phyloP scores from a whole-genome alignment of 2,329 filamentous ascomycete species.

The Fusarium tuaranense region DNA sequence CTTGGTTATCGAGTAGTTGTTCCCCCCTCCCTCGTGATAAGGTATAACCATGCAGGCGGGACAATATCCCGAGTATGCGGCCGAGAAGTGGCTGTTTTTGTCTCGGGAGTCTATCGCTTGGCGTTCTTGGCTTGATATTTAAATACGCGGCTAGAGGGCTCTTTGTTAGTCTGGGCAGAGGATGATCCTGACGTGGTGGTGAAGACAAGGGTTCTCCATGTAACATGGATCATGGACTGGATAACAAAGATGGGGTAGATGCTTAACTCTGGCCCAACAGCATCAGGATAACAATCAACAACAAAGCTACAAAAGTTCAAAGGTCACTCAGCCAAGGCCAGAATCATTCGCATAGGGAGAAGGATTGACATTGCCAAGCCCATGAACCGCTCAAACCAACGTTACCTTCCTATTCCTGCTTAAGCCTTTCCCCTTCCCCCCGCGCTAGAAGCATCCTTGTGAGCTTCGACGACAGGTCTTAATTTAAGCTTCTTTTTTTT shows the following conservation, averaged over 20 bases:
- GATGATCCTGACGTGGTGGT: neutral
- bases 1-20: constrained; percentile 3
- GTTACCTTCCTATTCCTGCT: constrained; percentile 41
- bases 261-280: neutral
- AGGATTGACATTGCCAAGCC: constrained; percentile 17
- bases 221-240: neutral
- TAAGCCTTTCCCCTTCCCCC: neutral
- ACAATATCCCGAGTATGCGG: constrained; percentile 23
- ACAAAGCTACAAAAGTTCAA: neutral
- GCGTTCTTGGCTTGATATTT: constrained; percentile 11
- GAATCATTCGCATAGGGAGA: neutral
- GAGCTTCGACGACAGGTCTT: constrained; percentile 14
- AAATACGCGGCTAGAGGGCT: constrained; percentile 19
- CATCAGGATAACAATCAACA: neutral
- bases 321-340: neutral
- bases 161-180: constrained; percentile 35
- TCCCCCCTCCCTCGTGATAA: constrained; percentile 33
- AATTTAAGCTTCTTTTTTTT: constrained; percentile 39
- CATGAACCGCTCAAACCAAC: constrained; percentile 1
- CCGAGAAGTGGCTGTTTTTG: neutral
- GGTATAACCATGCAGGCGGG: constrained; percentile 18
- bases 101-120: constrained; percentile 18
- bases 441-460: constrained; percentile 25
- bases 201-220: neutral
- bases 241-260: neutral